These are phyloP conservation scores for Azolla pinnata DNA, from an alignment of 75 land plant species.

Conservation along the genomic window DNA sequence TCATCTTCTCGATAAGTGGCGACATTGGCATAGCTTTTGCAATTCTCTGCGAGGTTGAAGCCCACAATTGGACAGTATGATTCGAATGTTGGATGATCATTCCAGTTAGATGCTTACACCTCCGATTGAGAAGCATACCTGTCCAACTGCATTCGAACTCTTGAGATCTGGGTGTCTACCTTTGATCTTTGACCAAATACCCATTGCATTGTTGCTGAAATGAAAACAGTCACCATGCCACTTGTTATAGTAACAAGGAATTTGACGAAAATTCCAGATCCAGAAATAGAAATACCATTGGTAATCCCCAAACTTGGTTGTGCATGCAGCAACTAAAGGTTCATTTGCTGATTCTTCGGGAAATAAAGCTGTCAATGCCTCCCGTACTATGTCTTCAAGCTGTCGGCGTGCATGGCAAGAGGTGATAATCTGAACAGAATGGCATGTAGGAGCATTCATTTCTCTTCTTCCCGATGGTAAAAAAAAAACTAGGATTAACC, in stretches of 20 bases:
- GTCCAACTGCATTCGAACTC: constrained; percentile 63
- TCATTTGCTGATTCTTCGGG: constrained; percentile 41
- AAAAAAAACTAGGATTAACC: too few relatives aligned
- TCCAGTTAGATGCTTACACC: too few relatives aligned
- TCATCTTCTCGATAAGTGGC: constrained; percentile 50
- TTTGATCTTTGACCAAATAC: constrained; percentile 65
- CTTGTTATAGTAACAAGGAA: not conserved
- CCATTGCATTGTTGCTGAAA: constrained; percentile 90
- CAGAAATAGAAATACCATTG: constrained; percentile 45
- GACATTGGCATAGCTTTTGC: constrained; percentile 57
- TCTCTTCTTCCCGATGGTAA: too few relatives aligned
- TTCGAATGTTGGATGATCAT: too few relatives aligned
- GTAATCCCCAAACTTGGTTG: constrained; percentile 71
- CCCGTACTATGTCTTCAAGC: constrained; percentile 40
- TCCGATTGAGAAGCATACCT: constrained; percentile 49
- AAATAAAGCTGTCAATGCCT: constrained; percentile 37
- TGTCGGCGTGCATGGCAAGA: constrained; percentile 28
- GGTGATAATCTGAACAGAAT: too few relatives aligned
- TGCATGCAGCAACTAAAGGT: constrained; percentile 57
- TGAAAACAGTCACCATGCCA: not conserved
- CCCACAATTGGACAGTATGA: too few relatives aligned
- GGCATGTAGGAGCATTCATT: too few relatives aligned
- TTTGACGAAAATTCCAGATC: not conserved
- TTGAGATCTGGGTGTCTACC: constrained; percentile 39
- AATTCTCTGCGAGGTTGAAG: constrained; percentile 49